Evolutionary conservation across 768 basidiomycete genomes (phyloP), one percentile per base, ranked within the genome.

Genomic region (Antrodiella citrinella): DNA sequence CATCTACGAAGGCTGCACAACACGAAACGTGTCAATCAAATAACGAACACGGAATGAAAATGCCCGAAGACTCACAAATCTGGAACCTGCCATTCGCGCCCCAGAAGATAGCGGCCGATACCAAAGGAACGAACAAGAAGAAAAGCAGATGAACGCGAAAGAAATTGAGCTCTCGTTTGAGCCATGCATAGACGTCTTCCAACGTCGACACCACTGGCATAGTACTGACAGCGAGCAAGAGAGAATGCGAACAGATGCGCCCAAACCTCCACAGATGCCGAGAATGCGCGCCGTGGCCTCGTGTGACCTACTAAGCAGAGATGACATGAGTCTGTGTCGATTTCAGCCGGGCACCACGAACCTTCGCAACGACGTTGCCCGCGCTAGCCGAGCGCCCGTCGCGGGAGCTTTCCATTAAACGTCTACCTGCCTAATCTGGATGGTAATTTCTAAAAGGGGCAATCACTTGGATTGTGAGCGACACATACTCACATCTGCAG

Each of bases 101-200:
- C 58, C 79, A 88, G 66, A 87, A 82, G 25, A 91, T 78, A 3
- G 67, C 80, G 11, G 79, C 76, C 22, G 72, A 65, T 44, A 86
- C 64, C 24, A 88, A 70, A 2, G 86, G 86, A 5, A 78, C 64
- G 51, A 83, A 54, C 13, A 72, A 71, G 61, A 81, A 80, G 19
- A 72, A 72, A 22, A 67, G 48, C 9, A 81, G 61, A 44, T 80
- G 78, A 4, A 75, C 51, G 7, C 80, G 68, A 54, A 76, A 82
- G 64, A 81, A 82, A 21, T 77, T 82, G 53, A 65, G 59, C 50
- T 66, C 62, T 38, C 54, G 46, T 46, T 57, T 50, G 38, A 57
- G 45, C 52, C 51, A 54, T 25, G 56, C 53, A 25, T 53, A 47
- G 35, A 52, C 23, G 9, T 50, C 52, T 30, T 52, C 38, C n/a